Evolutionary conservation across 768 basidiomycete species (phyloP), one percentile per base, ranked within the genome.

Genomic region (Pisolithus tinctorius): DNA sequence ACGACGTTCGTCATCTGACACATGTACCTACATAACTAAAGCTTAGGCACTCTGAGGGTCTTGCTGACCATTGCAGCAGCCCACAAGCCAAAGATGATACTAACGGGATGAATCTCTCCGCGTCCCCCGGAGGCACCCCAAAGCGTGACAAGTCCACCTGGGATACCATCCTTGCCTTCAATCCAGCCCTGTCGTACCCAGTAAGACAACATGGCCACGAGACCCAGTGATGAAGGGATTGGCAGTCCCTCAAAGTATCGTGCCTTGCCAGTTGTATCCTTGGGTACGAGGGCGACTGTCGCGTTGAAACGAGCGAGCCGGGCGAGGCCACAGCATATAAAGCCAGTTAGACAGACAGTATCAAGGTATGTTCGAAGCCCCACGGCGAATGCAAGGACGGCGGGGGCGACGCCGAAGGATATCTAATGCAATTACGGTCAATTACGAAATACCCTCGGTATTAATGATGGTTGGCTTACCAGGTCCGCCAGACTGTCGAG

Each of bases 11-110:
- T 20, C 20, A 34, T 34, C 34, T 34, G 34, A 34, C 11, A 34
- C 5, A 11, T 14, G 34, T 14, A 13, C 34, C 34, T 34, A 34
- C 13, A 41, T 25, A 42, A 13, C 47, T 50, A 89, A 43, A 80
- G 59, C 71, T 93, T 93, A 11, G 90, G 88, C 47, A 97, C 82
- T 46, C 83, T 79, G 43, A 99, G 74, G 14, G 96, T 98, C 73
- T 98, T 98, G 77, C 91, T 94, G 56, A 99, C 89, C 95, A 99
- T 98, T 45, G 89, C 87, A 14, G 93, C 86, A 8, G 88, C 95
- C 94, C 93, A 98, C 11, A 75, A 64, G 6, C 73, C 86, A 67
- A 93, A 91, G n/a, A 94, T 62, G 34, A 89, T 55, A 61, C 83
- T 83, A 39, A 84, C 83, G 37, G 80, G 70, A 68, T 99, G 96